A percentile compares a stretch with the other conserved stretches of the same genome.
phyloP scores from a whole-genome alignment of 1,284 basidiomycete genomes.

The Ganoderma sp. region DNA sequence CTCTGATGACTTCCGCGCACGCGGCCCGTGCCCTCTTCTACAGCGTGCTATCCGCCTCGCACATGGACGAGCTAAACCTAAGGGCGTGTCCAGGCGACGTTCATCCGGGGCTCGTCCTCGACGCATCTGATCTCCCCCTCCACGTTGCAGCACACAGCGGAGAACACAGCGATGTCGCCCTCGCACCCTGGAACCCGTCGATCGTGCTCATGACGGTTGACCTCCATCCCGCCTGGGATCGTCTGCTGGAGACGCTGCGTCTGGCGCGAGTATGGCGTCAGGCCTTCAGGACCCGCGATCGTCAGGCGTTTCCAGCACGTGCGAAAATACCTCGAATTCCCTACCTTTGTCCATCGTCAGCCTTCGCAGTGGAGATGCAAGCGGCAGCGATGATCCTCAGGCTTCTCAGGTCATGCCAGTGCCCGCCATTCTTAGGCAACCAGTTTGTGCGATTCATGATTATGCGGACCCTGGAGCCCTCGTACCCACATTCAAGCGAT shows the following conservation, averaged over 20 bases:
- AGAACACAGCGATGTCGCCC: slow-evolving; percentile 74
- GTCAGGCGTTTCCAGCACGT: too few species aligned
- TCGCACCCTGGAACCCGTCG: slow-evolving; percentile 79
- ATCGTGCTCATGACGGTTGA: slow-evolving; percentile 55
- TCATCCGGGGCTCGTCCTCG: slow-evolving; percentile 67
- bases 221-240: slow-evolving; percentile 46
- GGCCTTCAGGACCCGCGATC: slow-evolving; percentile 17
- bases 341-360: too few species aligned
- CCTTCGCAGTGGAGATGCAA: too few species aligned
- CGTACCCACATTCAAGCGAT: too few species aligned
- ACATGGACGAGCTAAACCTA: slow-evolving; percentile 50
- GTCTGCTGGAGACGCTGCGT: slow-evolving; percentile 50
- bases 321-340: too few species aligned
- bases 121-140: slow-evolving; percentile 71
- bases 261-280: slow-evolving; percentile 67
- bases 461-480: too few species aligned
- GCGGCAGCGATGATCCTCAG: too few species aligned
- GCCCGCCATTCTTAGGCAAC: too few species aligned
- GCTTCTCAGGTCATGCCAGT: too few species aligned
- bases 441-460: too few species aligned
- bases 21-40: slow-evolving; percentile 59
- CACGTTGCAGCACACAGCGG: slow-evolving; percentile 69
- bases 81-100: slow-evolving; percentile 78
- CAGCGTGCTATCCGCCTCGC: slow-evolving; percentile 48
- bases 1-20: slow-evolving; percentile 44